phyloP scores from a whole-genome alignment of 768 basidiomycete genomes.

The Dictyophora rubrovolvata region DNA sequence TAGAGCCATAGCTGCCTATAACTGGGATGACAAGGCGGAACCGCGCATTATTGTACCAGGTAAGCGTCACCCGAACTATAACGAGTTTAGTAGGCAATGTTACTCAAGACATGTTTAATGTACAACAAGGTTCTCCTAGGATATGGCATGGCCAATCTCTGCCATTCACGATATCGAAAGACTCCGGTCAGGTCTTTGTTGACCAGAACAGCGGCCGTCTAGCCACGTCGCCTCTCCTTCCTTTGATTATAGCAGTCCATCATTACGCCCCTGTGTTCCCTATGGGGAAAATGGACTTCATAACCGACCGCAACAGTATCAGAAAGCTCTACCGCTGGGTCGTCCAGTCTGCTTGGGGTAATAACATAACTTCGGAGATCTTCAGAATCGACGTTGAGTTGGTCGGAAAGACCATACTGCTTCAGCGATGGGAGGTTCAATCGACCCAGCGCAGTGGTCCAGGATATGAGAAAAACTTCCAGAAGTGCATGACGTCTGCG shows the following conservation, averaged over 20 bases:
- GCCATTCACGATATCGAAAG: slow-evolving; percentile 46
- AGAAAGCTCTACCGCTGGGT: slow-evolving; percentile 56
- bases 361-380: slow-evolving; percentile 23
- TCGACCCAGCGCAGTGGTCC: slow-evolving; percentile 14
- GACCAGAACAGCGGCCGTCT: slow-evolving; percentile 51
- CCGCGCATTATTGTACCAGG: slow-evolving; percentile 37
- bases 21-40: slow-evolving; percentile 32
- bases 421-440: slow-evolving; percentile 49
- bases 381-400: slow-evolving; percentile 68
- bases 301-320: slow-evolving; percentile 59
- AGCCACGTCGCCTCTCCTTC: slow-evolving; percentile 32
- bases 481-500: slow-evolving; percentile 40
- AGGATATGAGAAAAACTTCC: slow-evolving; percentile 51
- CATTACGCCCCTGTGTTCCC: slow-evolving; percentile 18
- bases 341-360: slow-evolving; percentile 15
- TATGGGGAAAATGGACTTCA: slow-evolving; percentile 32
- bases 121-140: slow-evolving; percentile 43
- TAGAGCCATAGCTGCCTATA: slow-evolving; percentile 34
- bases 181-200: slow-evolving; percentile 36
- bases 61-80: slow-evolving; percentile 15
- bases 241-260: slow-evolving; percentile 53
- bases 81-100: slow-evolving; percentile 1
- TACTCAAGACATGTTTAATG: slow-evolving; percentile 14
- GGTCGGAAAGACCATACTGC: slow-evolving; percentile 48
- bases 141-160: slow-evolving; percentile 39